Evolutionary conservation across 805 yeast genomes (phyloP).

Genomic region (Kurtzmaniella fragi): DNA sequence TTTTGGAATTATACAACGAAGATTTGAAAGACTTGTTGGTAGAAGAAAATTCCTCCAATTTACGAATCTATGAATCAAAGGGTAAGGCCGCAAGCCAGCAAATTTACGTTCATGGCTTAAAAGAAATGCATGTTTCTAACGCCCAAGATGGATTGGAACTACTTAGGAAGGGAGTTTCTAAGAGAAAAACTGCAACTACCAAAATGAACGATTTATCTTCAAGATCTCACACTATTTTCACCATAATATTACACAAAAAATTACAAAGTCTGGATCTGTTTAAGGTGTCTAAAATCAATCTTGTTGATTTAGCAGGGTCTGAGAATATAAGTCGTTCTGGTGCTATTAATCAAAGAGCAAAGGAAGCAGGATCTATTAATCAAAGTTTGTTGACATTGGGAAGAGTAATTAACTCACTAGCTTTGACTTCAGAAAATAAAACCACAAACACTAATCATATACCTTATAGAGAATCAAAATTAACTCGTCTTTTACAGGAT

Average conservation of each 20-base stretch:
- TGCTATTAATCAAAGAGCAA: slow-evolving; percentile 77
- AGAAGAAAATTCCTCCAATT: slow-evolving; percentile 15
- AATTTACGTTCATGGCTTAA: slow-evolving; percentile 59
- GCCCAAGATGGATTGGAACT: slow-evolving; percentile 54
- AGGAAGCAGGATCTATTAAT: slow-evolving; percentile 91
- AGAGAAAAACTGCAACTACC: slow-evolving; percentile 65
- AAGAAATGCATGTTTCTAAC: slow-evolving; percentile 52
- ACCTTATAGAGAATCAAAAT: slow-evolving; percentile 81
- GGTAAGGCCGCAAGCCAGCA: slow-evolving; percentile 6
- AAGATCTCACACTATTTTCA: slow-evolving; percentile 74
- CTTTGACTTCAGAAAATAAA: slow-evolving; percentile 1
- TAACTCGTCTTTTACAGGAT: slow-evolving; percentile 70
- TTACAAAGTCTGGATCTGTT: slow-evolving; percentile 10
- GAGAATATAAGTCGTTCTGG: slow-evolving; percentile 88
- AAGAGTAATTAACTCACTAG: slow-evolving; percentile 61
- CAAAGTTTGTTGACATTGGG: slow-evolving; percentile 86
- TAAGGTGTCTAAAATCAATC: slow-evolving; percentile 62
- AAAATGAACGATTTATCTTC: slow-evolving; percentile 70
- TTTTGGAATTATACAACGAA: slow-evolving; percentile 83
- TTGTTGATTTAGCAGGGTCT: slow-evolving; percentile 94
- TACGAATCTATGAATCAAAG: slow-evolving; percentile 1
- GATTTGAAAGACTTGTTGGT: slow-evolving; percentile 70
- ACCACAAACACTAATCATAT: slow-evolving; percentile 44
- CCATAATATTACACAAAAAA: slow-evolving; percentile 52
- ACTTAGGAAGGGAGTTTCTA: slow-evolving; percentile 51